Base-by-base conservation (phyloP, 495 filamentous ascomycete genomes). In the Podospora pseudoanserina region DNA sequence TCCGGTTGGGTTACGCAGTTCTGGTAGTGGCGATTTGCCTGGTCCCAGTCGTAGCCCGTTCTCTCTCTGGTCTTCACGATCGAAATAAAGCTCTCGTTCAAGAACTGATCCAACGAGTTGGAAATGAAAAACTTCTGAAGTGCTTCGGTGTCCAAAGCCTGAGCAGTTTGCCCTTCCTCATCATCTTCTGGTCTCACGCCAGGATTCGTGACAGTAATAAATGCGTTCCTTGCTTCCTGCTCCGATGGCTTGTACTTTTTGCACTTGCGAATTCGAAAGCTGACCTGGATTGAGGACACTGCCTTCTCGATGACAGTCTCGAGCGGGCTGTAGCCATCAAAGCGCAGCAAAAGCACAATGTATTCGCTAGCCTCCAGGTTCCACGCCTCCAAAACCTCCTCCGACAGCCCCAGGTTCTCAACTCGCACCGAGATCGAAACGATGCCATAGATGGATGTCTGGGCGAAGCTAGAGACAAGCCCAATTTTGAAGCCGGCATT, bases 381-480 rank as follows among this genome's bases (percentile, higher is more conserved):
- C 94, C 94, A 98, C 16, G 92, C 90, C 70, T 87, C 84, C 77
- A 90, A 83, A 1, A 87, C 90, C 68, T 94, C 91, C 30, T 90
- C 83, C 2, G 92, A 92, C 30, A 98, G 86, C 2, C 85, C 89
- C 2, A 97, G 84, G 68, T 90, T 90, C 0, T 80, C 78, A 61
- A 92, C 84, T 1, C 88, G 88, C 59, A 90, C 84, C 0, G 89
- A 90, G 6, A 96, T 68, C 39, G 86, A 89, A 63, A 92, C 71
- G 26, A 85, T 82, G 53, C 83, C 86, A 9, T 79, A 73, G 18
- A 64, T 56, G 0, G 70, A 64, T 6, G 74, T 73, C 19, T 83
- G 75, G 4, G 81, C 72, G 11, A 86, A 73, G 9, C 80, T 78
- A 13, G 84, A 86, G 7, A 90, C 73, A 49, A 86, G 80, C 3